Evolutionary conservation across 2,329 filamentous ascomycete genomes (phyloP).

Genomic region (Cercospora citrullina): DNA sequence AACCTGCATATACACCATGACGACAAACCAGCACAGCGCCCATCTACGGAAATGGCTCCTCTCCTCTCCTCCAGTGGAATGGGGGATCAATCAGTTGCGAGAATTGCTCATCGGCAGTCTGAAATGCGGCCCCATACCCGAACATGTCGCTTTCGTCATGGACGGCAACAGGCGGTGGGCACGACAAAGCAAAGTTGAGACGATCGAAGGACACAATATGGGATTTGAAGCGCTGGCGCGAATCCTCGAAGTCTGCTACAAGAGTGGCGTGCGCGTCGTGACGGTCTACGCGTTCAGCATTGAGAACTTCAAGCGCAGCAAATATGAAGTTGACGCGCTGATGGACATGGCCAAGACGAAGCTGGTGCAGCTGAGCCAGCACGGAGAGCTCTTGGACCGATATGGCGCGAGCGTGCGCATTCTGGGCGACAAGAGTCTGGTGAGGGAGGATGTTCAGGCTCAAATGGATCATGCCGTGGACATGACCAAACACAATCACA

Average conservation of each 20-base stretch:
- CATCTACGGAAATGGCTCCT: constrained; percentile 73
- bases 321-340: constrained; percentile 92
- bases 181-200: constrained; percentile 86
- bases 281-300: constrained; percentile 99
- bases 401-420: constrained; percentile 88
- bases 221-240: constrained; percentile 93
- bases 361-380: constrained; percentile 84
- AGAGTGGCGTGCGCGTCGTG: constrained; percentile 91
- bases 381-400: constrained; percentile 87
- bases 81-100: constrained; percentile 74
- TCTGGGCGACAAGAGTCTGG: constrained; percentile 77
- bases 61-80: constrained; percentile 88
- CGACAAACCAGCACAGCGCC: constrained; percentile 51
- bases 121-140: constrained; percentile 85
- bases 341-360: constrained; percentile 99
- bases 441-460: constrained; percentile 83
- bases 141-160: constrained; percentile 99
- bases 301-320: constrained; percentile 96
- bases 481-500: constrained; percentile 81
- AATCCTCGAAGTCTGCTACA: constrained; percentile 98
- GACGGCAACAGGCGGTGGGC: constrained; percentile 96
- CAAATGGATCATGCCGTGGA: constrained; percentile 84
- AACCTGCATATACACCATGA: constrained; percentile 10
- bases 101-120: constrained; percentile 86
- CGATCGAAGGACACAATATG: constrained; percentile 90